Evolutionary conservation across 2,329 filamentous ascomycete species (phyloP).

Genomic region (Arthrinium puccinioides): DNA sequence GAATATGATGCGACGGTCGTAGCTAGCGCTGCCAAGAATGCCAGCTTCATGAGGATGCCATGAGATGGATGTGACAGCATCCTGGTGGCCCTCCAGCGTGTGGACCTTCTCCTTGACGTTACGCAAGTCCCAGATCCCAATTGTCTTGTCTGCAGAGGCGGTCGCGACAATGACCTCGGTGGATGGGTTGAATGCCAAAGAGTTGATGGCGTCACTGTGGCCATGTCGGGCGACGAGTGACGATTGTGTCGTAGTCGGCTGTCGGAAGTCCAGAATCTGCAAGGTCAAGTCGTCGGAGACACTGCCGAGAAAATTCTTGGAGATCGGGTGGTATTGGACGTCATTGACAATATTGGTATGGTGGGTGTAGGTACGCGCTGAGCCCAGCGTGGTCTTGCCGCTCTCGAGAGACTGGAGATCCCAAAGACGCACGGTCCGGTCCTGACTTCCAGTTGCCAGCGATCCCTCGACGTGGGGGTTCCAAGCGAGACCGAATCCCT

Average conservation of each 20-base stretch:
- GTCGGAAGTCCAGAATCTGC: constrained; percentile 83
- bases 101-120: constrained; percentile 88
- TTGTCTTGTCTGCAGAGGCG: constrained; percentile 89
- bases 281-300: constrained; percentile 94
- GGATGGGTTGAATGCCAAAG: constrained; percentile 87
- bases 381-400: constrained; percentile 62
- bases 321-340: constrained; percentile 87
- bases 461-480: constrained; percentile 76
- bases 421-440: constrained; percentile 87
- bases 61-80: constrained; percentile 82
- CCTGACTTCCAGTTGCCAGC: constrained; percentile 85
- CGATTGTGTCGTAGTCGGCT: constrained; percentile 55
- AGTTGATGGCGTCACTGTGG: constrained; percentile 89
- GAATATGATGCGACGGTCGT: constrained; percentile 89
- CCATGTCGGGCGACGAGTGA: constrained; percentile 64
- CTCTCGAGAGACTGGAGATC: constrained; percentile 72
- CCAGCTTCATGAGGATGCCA: constrained; percentile 92
- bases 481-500: constrained; percentile 93
- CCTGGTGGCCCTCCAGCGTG: constrained; percentile 78
- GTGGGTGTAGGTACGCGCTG: constrained; percentile 72
- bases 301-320: constrained; percentile 78
- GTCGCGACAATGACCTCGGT: constrained; percentile 89
- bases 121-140: constrained; percentile 91
- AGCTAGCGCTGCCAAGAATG: constrained; percentile 84
- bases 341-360: constrained; percentile 93